phyloP scores from a whole-genome alignment of 306 rosid species.

The Ceratonia siliqua region DNA sequence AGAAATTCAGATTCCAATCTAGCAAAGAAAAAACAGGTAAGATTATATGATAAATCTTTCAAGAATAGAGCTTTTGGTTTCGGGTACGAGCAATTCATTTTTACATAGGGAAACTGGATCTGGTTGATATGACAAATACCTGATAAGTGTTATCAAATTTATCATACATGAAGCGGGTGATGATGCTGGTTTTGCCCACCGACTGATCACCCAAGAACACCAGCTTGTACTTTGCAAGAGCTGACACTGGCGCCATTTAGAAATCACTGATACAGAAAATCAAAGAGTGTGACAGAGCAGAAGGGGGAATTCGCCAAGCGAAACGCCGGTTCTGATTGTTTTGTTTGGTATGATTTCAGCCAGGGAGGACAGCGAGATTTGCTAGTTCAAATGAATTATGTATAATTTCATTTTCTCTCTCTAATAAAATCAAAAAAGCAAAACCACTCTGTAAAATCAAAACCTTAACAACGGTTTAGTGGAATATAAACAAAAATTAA shows the following conservation, averaged over 20 bases:
- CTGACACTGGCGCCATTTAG: constrained; percentile 63
- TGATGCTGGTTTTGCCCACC: constrained; percentile 67
- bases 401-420: background rate
- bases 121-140: constrained; percentile 36
- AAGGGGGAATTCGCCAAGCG: background rate
- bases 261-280: background rate
- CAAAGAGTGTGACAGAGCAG: background rate
- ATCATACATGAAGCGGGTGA: constrained; percentile 69
- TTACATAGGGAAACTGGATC: constrained; percentile 32
- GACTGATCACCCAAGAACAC: constrained; percentile 69
- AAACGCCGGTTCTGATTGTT: background rate
- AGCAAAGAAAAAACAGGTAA: background rate
- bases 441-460: background rate
- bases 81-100: background rate
- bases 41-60: background rate
- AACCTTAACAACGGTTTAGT: background rate
- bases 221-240: constrained; percentile 61
- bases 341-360: background rate
- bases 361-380: background rate
- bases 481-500: background rate
- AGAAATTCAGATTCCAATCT: background rate
- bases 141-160: constrained; percentile 67
- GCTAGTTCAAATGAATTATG: background rate
- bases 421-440: background rate
- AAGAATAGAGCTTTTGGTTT: background rate